These are phyloP conservation scores for Penicillium freii DNA, from an alignment of 2,329 filamentous ascomycete species.

Conservation along the genomic window DNA sequence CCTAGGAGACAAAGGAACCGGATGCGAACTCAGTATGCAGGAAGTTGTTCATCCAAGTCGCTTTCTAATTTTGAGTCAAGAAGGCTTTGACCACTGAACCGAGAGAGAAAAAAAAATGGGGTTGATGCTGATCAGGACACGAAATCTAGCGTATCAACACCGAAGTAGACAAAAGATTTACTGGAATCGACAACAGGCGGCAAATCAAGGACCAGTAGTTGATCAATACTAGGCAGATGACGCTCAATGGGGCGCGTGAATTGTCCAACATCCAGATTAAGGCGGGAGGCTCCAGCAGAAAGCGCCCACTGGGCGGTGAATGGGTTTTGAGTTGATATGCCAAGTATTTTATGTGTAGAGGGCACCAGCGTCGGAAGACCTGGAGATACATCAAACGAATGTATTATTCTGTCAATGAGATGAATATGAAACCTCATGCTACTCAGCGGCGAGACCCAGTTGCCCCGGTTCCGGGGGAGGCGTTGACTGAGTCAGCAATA, in stretches of 20 bases:
- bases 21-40: constrained; percentile 9
- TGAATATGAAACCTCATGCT: background rate
- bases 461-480: background rate
- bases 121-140: background rate
- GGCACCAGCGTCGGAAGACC: background rate
- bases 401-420: background rate
- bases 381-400: background rate
- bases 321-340: background rate
- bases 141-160: background rate
- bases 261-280: constrained; percentile 16
- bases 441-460: background rate
- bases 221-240: constrained; percentile 13
- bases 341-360: background rate
- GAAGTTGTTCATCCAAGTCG: constrained; percentile 19
- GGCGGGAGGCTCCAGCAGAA: constrained; percentile 7
- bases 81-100: constrained; percentile 7
- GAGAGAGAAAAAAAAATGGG: background rate
- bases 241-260: constrained; percentile 18
- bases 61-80: constrained; percentile 12
- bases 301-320: constrained; percentile 7
- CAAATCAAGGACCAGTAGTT: constrained; percentile 7
- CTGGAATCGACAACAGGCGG: background rate
- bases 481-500: constrained; percentile 4
- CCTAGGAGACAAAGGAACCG: constrained; percentile 7
- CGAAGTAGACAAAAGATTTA: background rate